Base-by-base conservation (phyloP, 768 basidiomycete genomes). In the Sarcodon sp. region DNA sequence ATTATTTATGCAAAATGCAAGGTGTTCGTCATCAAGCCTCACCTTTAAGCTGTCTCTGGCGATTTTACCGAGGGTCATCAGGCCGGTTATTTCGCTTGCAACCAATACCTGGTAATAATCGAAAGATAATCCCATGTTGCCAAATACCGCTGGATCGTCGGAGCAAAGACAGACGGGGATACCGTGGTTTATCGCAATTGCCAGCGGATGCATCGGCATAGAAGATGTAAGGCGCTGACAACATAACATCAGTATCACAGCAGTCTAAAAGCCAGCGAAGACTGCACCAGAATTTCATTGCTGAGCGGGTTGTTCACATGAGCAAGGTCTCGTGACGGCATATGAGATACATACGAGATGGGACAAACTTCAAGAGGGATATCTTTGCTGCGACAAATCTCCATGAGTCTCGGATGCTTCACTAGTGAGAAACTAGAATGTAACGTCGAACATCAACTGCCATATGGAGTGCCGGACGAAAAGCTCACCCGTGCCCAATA, bases 41-140 rank as follows among this genome's bases (percentile, higher is more conserved):
- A 78, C 83, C 70, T 69, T 65, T 46, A 84, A 64, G 57, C 82
- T 84, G 52, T 84, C 79, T 36, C 77, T 70, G 1, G 83, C 82
- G 10, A 85, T 64, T 46, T 75, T 69, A 0, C 76, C 73, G 2
- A 87, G 65, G 15, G 79, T 80, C 36, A 70, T 66, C 12, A 88
- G 61, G 12, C 82, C 80, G 7, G 74, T 79, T 21, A 82, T 57
- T 56, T 86, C 83, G 50, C 80, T 83, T 0, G 78, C 66, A 16
- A 75, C 79, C n/a, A 87, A 61, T 33, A 86, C 79, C 68, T 87
- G 86, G 61, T 73, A 88, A 60, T 79, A 87, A 61, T 88, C 86
- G 57, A 75, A 88, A 0, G 81, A 79, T 5, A 88, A 67, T 0
- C 84, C 84, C 75, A 81, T 78, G 53, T 83, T 84, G 11, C 83